Base-by-base conservation (phyloP, 495 filamentous ascomycete species). In the Aspergillus saccharolyticus region DNA sequence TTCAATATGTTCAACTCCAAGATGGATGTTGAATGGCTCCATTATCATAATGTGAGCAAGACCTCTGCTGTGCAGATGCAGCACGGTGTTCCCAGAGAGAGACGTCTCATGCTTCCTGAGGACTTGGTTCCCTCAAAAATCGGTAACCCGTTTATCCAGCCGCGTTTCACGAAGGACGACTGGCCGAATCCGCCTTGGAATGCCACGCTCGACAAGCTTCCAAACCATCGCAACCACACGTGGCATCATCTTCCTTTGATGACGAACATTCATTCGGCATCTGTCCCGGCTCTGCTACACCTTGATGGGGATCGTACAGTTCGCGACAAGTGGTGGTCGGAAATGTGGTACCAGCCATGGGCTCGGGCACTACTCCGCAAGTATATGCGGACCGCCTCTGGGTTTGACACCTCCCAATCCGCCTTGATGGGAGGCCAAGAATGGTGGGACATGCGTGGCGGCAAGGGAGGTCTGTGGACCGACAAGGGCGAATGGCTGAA, bases 381-480 rank as follows among this genome's bases (percentile, higher is more conserved):
- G 52, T 77, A 79, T 57, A 68, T 83, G 22, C 75, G 80, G 47
- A 71, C 66, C 7, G 64, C 77, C 19, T 74, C 70, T 24, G 74
- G 72, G 5, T 71, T 73, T 9, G 68, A 74, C 16, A 76, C 74
- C 0, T 73, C 72, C 4, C 73, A 79, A 43, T 74, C 69, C 1
- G 69, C 78, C 0, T 70, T 75, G 4, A 66, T 73, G 1, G 81
- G 78, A 4, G 82, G 78, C 3, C 74, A 81, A 49, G 66, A 70
- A 4, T 78, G 74, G 78, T 80, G 80, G 79, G 78, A 83, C 59
- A 63, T 69, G 51, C 71, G 80, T 16, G 83, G 82, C 3, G 81
- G 81, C 1, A 71, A 72, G 20, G 83, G 81, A 1, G 84, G 84
- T n/a, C 68, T 82, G 17, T 87, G 84, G 83, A 84, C 82, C 1